phyloP scores from a whole-genome alignment of 352 stramenopile species.

The Pythium dissimile region DNA sequence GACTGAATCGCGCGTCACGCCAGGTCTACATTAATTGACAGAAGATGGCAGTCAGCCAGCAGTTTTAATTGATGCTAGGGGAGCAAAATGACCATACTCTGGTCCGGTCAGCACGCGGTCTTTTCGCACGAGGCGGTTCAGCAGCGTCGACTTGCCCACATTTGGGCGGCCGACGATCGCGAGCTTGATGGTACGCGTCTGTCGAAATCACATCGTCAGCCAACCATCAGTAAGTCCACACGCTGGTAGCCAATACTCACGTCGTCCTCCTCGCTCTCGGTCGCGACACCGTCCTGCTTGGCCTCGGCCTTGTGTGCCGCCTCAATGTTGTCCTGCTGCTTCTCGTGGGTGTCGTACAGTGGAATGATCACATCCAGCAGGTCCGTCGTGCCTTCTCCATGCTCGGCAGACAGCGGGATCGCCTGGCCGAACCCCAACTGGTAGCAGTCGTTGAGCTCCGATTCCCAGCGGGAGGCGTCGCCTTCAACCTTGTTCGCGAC shows the following conservation, averaged over 20 bases:
- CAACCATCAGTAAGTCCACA: too few relatives aligned
- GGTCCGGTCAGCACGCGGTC: slow-evolving; percentile 78
- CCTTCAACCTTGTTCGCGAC: slow-evolving; percentile 82
- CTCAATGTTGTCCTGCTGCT: slow-evolving; percentile 38
- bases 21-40: slow-evolving; percentile 37
- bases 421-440: slow-evolving; percentile 62
- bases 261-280: slow-evolving; percentile 46
- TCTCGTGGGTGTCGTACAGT: slow-evolving; percentile 62
- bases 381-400: slow-evolving; percentile 69
- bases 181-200: slow-evolving; percentile 68
- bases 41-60: not conserved
- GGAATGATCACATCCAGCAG: slow-evolving; percentile 71
- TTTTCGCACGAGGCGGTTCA: slow-evolving; percentile 80
- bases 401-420: slow-evolving; percentile 74
- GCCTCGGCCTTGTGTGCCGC: slow-evolving; percentile 7
- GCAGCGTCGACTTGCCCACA: slow-evolving; percentile 76
- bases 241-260: slow-evolving; percentile 31
- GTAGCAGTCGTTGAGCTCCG: slow-evolving; percentile 73
- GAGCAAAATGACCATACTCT: slow-evolving; percentile 67
- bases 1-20: slow-evolving; percentile 78
- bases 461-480: slow-evolving; percentile 58
- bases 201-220: not conserved
- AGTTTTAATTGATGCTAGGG: not conserved
- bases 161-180: slow-evolving; percentile 79
- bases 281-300: slow-evolving; percentile 8